Percentiles rank a stretch among this genome's conserved stretches.
Evolutionary conservation across 139 green algal genomes (phyloP).

Genomic region (Micractinium sp.): DNA sequence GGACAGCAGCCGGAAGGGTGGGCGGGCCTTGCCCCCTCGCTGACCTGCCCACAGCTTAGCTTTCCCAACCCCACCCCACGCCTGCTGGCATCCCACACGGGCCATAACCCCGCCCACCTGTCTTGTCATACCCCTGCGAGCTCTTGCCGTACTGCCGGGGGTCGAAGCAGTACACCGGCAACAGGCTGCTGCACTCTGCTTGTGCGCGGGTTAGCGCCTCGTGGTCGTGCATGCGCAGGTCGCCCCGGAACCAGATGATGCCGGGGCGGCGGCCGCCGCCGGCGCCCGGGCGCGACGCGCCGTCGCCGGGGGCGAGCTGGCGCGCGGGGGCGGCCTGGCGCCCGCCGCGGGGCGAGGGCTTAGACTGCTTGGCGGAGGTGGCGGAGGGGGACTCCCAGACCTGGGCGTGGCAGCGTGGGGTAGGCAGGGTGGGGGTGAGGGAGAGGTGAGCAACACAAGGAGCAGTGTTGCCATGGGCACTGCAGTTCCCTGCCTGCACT

Average conservation of each 20-base stretch:
- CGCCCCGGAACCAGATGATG: conserved; percentile 56
- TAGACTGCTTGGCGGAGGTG: too few relatives aligned
- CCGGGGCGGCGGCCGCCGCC: conserved; percentile 15
- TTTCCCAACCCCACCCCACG: background rate
- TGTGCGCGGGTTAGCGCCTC: conserved; percentile 56
- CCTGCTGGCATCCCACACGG: background rate
- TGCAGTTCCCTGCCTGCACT: background rate
- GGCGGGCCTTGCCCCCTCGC: background rate
- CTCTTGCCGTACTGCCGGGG: conserved; percentile 61
- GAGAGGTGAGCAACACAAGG: background rate
- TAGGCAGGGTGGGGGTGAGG: background rate
- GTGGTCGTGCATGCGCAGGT: conserved; percentile 70
- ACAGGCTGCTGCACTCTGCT: conserved; percentile 42
- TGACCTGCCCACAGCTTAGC: background rate
- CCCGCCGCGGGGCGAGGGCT: too few relatives aligned
- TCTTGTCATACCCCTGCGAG: conserved; percentile 59
- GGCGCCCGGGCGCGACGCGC: conserved; percentile 17
- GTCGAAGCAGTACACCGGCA: conserved; percentile 73
- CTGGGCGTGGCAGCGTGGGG: too few relatives aligned
- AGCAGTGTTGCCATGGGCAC: background rate
- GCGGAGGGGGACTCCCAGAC: too few relatives aligned
- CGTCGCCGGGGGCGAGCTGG: too few relatives aligned
- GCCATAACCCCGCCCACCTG: background rate
- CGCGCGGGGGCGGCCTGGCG: too few relatives aligned
- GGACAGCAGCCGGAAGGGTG: background rate